Conservation (phyloP, 2,329 filamentous ascomycete species). For the Myriosclerotinia scirpicola region DNA sequence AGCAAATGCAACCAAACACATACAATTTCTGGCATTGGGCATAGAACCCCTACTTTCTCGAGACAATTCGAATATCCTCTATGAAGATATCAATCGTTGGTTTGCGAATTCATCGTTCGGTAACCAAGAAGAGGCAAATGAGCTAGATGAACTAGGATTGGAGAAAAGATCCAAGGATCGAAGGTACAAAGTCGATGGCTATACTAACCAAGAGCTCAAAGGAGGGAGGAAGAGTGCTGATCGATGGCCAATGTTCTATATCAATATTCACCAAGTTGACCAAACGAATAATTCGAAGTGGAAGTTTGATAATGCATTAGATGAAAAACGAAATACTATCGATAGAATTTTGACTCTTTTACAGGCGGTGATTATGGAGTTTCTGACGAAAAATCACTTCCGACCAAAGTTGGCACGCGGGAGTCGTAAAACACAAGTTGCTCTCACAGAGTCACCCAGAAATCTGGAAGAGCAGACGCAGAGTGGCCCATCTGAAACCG, state of each 20-base stretch:
- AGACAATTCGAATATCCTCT: slow-evolving; percentile 63
- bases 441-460: not conserved
- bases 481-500: not conserved
- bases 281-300: not conserved
- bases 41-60: slow-evolving; percentile 62
- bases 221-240: slow-evolving; percentile 65
- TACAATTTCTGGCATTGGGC: slow-evolving; percentile 82
- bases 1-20: slow-evolving; percentile 68
- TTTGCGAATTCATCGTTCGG: slow-evolving; percentile 81
- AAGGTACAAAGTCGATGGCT: slow-evolving; percentile 49
- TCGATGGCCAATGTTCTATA: slow-evolving; percentile 83
- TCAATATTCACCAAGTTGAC: slow-evolving; percentile 58
- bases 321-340: slow-evolving; percentile 47
- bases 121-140: slow-evolving; percentile 48
- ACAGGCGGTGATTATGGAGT: slow-evolving; percentile 67
- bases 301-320: slow-evolving; percentile 46
- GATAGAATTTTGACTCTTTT: slow-evolving; percentile 63
- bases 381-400: slow-evolving; percentile 72
- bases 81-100: slow-evolving; percentile 73
- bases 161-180: slow-evolving; percentile 43
- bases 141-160: slow-evolving; percentile 43
- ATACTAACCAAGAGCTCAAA: slow-evolving; percentile 53
- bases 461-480: not conserved
- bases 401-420: slow-evolving; percentile 28
- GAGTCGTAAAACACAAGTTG: not conserved